Percentiles rank a stretch among this genome's conserved stretches.
These are phyloP conservation scores for Corylus heterophylla DNA, from an alignment of 306 rosid species.

Conservation along the genomic window DNA sequence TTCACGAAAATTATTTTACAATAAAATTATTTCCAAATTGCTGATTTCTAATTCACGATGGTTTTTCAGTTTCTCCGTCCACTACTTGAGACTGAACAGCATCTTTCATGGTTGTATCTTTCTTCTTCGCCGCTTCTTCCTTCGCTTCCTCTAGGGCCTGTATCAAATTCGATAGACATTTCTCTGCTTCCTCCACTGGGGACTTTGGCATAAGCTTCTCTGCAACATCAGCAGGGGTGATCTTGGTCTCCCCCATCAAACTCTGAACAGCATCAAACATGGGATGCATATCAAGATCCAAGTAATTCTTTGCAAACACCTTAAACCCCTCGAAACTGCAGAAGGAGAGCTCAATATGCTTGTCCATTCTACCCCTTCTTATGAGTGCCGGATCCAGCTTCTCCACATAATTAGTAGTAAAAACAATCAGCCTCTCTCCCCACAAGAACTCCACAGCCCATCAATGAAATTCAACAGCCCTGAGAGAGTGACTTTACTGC, in stretches of 20 bases:
- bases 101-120: slow-evolving; percentile 20
- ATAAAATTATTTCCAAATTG: slow-evolving; percentile 3
- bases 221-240: slow-evolving; percentile 87
- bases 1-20: slow-evolving; percentile 17
- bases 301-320: slow-evolving; percentile 70
- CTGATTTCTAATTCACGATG: slow-evolving; percentile 14
- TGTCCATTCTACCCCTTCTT: slow-evolving; percentile 89
- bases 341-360: slow-evolving; percentile 72
- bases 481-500: slow-evolving; percentile 79
- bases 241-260: slow-evolving; percentile 45
- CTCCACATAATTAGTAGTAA: slow-evolving; percentile 81
- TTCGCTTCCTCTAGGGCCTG: slow-evolving; percentile 49
- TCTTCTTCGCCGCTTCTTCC: slow-evolving; percentile 20
- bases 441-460: slow-evolving; percentile 83
- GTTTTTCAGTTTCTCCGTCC: slow-evolving; percentile 19
- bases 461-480: slow-evolving; percentile 86
- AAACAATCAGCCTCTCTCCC: slow-evolving; percentile 76
- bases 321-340: slow-evolving; percentile 71
- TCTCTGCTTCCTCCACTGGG: slow-evolving; percentile 54
- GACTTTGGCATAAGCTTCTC: slow-evolving; percentile 88
- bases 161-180: slow-evolving; percentile 55
- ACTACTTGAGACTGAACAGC: slow-evolving; percentile 12
- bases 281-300: slow-evolving; percentile 55
- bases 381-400: slow-evolving; percentile 89
- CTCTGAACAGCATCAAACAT: slow-evolving; percentile 52